A percentile compares a stretch with the other conserved stretches of the same genome.
Conservation (phyloP, 768 basidiomycete genomes). For the Russula olivacea region DNA sequence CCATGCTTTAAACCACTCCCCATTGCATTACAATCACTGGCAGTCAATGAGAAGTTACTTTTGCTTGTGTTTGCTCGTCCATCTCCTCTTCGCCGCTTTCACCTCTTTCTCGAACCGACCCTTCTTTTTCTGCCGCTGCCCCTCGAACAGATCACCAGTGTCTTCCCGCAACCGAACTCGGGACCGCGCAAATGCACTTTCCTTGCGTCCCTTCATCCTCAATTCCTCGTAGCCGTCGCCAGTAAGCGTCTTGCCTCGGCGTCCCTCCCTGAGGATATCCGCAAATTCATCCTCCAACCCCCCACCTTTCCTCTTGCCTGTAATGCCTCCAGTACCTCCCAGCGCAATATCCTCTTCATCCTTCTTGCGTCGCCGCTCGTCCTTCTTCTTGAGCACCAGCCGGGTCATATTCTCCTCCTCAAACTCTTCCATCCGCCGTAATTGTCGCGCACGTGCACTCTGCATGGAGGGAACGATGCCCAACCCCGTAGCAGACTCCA, state of each 20-base stretch:
- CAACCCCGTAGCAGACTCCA: constrained; percentile 68
- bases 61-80: constrained; percentile 16
- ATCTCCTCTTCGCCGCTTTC: constrained; percentile 34
- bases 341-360: constrained; percentile 89
- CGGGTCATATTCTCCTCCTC: constrained; percentile 95
- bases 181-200: constrained; percentile 53
- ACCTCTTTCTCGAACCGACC: constrained; percentile 42
- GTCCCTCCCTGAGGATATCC: constrained; percentile 63
- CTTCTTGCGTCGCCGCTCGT: constrained; percentile 56
- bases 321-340: constrained; percentile 52
- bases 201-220: constrained; percentile 59
- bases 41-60: constrained; percentile 17
- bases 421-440: constrained; percentile 77
- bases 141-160: constrained; percentile 30
- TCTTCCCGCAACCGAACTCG: constrained; percentile 36
- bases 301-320: constrained; percentile 52
- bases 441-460: constrained; percentile 66
- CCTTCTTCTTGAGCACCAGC: constrained; percentile 84
- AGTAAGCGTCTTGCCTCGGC: constrained; percentile 36
- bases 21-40: neutral
- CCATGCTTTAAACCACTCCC: neutral
- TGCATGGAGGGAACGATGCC: constrained; percentile 57
- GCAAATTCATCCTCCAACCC: constrained; percentile 82
- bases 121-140: constrained; percentile 35
- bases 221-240: constrained; percentile 82